Evolutionary conservation across 345 rosid species (phyloP), one percentile per base, ranked within the genome.

Genomic region (Lepidium aucheri): DNA sequence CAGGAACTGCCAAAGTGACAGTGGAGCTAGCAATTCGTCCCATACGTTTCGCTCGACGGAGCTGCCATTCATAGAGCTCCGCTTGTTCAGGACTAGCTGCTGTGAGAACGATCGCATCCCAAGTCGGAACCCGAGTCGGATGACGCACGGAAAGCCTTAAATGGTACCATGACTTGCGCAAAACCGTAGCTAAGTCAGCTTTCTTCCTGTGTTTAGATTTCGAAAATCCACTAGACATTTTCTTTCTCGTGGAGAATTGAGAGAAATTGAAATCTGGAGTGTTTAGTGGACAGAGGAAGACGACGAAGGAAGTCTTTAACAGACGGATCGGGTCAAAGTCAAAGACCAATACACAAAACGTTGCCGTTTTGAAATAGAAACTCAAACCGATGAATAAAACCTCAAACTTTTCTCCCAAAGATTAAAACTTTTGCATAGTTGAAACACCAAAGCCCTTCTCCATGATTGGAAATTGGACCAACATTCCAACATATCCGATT

Each of bases 51-150:
- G 99, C 95, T 14, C 99, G 79, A 3, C 60, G 63, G 76, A 90
- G 97, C 81, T 90, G 99, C 96, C 96, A 94, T 4, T 94, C 78
- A 57, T 90, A 94, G 4, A 94, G 85, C 78, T 83, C 78, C 24
- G 96, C 97, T 67, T 94, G 97, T 74, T 94, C 92, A 26, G 97
- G 99, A 74, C 99, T 94, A 63, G 99, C 97, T 1, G 99, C 96
- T 0, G 97, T 88, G 72, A 94, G 92, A n/a, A 88, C 80, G 35
- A 94, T 82, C 36, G 93, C 97, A 61, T 94, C 97, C 99, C 99
- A 94, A 3, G 99, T 90, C 2, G 93, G 89, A 64, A 90, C 99
- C 63, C 99, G 65, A 3, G 92, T 54, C 0, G 97, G 90, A 72
- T 90, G 95, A 39, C 97, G 85, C 40, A 90, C 97, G 4, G 97